A percentile compares a stretch with the other conserved stretches of the same genome.
Evolutionary conservation across 2,329 filamentous ascomycete species (phyloP).

Genomic region (Botrytis fragariae): DNA sequence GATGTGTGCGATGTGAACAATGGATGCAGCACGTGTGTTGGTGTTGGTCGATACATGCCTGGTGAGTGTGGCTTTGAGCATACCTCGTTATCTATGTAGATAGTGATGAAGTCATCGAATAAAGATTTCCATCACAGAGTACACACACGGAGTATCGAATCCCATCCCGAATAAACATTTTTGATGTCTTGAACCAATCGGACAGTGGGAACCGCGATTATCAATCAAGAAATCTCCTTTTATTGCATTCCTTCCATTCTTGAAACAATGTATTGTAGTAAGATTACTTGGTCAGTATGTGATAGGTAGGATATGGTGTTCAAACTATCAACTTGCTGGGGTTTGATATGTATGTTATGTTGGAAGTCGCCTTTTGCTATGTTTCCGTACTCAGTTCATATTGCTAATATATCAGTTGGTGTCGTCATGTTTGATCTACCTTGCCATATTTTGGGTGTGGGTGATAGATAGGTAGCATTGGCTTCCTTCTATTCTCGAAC

Average conservation of each 20-base stretch:
- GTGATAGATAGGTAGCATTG: background rate
- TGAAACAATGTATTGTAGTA: constrained; percentile 1
- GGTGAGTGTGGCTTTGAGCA: background rate
- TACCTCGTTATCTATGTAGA: background rate
- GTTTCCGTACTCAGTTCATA: background rate
- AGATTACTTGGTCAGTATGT: background rate
- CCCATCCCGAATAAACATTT: background rate
- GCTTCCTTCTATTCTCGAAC: background rate
- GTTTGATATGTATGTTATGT: background rate
- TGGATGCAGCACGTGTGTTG: background rate
- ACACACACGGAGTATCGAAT: background rate
- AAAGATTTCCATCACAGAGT: background rate
- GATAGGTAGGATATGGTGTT: background rate
- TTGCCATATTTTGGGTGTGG: too few species aligned
- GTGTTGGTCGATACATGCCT: background rate
- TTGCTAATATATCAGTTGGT: background rate
- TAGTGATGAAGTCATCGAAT: constrained; percentile 2
- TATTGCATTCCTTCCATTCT: constrained; percentile 1
- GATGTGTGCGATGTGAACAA: background rate
- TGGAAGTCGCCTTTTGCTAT: background rate
- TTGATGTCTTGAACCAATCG: background rate
- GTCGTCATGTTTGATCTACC: background rate
- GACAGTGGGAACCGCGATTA: background rate
- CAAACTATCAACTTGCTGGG: background rate
- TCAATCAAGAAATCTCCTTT: background rate